Evolutionary conservation across 2,329 filamentous ascomycete species (phyloP), one percentile per base, ranked within the genome.

Genomic region (Colletotrichum horii): DNA sequence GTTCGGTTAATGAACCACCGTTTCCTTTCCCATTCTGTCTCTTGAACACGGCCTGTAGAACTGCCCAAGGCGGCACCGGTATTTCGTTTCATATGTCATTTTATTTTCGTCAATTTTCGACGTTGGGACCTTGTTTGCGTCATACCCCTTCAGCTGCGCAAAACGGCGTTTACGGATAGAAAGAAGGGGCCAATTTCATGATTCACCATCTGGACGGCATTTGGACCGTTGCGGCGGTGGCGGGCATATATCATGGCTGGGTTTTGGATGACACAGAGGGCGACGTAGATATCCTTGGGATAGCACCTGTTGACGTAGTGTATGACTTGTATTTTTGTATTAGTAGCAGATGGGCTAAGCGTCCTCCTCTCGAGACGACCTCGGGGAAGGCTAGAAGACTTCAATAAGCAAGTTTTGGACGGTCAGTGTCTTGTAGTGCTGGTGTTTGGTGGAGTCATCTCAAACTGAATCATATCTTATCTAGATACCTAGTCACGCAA

Each of bases 71-170:
- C 62, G 70, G 64, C 70, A 28, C 38, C n/a, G 60, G 32, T 75
- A 24, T 64, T 73, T 12, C 19, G 22, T 76, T 68, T 65, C 48
- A 22, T 76, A 55, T 69, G 70, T 74, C 8, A 48, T 72, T 4
- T 8, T 60, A 43, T 67, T 62, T 58, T 66, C 34, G 9, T 66
- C 30, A 24, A 22, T 52, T 48, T 52, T 52, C n/a, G 24, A 14
- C 43, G 43, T 71, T 71, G 34, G n/a, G 16, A 52, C n/a, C 26
- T 62, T 70, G 48, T 69, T 74, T 76, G 74, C 74, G 74, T 69
- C 74, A 76, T 76, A 76, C 74, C 74, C 73, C 74, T 76, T 74
- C 68, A 38, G 26, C 70, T 69, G 74, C 74, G 70, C 70, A 76
- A 75, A 69, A 64, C 56, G 74, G 73, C 73, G 73, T 75, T 75